Evolutionary conservation across 345 rosid species (phyloP).

Genomic region (Aegle marmelos): DNA sequence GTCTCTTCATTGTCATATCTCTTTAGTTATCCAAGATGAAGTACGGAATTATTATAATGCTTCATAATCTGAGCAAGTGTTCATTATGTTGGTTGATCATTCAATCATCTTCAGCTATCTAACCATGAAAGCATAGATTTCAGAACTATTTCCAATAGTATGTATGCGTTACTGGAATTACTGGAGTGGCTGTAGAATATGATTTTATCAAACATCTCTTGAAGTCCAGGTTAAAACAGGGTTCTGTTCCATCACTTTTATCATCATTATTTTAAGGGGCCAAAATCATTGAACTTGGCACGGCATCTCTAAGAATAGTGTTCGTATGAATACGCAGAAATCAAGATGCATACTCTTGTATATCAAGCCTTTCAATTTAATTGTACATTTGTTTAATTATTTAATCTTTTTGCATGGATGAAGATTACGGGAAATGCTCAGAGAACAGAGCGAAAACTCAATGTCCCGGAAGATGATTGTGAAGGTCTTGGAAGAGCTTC

Average conservation of each 20-base stretch:
- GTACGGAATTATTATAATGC: neutral
- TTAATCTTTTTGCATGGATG: slow-evolving; percentile 21
- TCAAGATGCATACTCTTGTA: neutral
- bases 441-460: slow-evolving; percentile 43
- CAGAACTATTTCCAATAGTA: neutral
- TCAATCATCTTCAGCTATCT: neutral
- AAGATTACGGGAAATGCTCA: slow-evolving; percentile 79
- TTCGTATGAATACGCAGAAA: neutral
- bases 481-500: slow-evolving; percentile 87
- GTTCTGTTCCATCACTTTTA: neutral
- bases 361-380: neutral
- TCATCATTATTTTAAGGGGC: neutral
- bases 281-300: neutral
- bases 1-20: too few species aligned
- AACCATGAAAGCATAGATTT: neutral
- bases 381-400: slow-evolving; percentile 4
- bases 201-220: neutral
- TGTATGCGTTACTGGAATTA: neutral
- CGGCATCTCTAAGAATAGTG: neutral
- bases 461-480: slow-evolving; percentile 63
- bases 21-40: neutral
- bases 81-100: neutral
- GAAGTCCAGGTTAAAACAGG: neutral
- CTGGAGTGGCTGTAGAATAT: neutral
- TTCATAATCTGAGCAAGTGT: neutral